Base-by-base conservation (phyloP, 2,329 filamentous ascomycete genomes). In the Bretziella fagacearum region DNA sequence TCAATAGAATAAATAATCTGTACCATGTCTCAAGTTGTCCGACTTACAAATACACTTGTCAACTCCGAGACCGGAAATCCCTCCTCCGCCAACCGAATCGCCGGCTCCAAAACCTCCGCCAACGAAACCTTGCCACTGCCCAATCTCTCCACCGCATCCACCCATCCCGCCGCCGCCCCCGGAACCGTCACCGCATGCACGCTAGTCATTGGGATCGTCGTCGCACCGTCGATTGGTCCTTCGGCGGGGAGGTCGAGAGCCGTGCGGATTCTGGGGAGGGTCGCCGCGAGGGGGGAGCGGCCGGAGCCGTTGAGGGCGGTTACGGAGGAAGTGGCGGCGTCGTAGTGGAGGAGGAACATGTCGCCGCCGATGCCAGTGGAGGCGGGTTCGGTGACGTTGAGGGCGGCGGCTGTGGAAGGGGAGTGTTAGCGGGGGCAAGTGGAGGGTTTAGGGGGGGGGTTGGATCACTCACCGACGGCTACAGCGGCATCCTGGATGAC, bases 291-390 rank as follows among this genome's bases (percentile, higher is more conserved):
- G 3, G 83, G 78, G 3, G 85, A 76, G 23, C 91, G 78, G n/a
- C 91, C 91, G 1, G 87, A 95, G 17, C 87, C 91, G 62, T 98
- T 98, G 62, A 96, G 67, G 7, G 86, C 84, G 47, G 78, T 80
- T 6, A 96, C 80, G 53, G 82, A 81, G 58, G 82, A 81, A 0
- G 79, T 84, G 55, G 80, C 74, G 35, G 85, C 84, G 59, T 93
- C 75, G 66, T 89, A 96, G 69, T 77, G 95, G 29, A 96, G 74
- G 61, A 87, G 87, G 65, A 96, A 98, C 78, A 94, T 86, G 64
- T 98, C 91, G 52, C 91, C 91, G 49, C 91, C 91, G 51, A 98
- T 95, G 33, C 91, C 91, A 1, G 91, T 96, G 4, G 83, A 91
- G 50, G 79, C 78, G 6, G 91, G 91, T 59, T 98, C 91, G 0